Evolutionary conservation across 2,329 filamentous ascomycete species (phyloP).

Genomic region (Aspergillus quadricinctus): DNA sequence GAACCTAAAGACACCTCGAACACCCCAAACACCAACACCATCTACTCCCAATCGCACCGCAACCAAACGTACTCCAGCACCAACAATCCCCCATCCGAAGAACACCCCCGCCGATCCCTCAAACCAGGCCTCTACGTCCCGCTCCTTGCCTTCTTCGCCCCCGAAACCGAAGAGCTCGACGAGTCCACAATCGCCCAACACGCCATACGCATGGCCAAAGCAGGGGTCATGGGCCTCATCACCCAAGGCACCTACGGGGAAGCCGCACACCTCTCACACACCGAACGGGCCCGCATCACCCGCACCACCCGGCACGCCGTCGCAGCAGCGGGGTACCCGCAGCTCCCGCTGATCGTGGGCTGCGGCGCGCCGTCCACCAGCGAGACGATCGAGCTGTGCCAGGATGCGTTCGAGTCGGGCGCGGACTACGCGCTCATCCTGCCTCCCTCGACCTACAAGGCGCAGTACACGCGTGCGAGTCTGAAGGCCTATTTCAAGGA

Average conservation of each 20-base stretch:
- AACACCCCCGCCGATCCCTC: conserved; percentile 23
- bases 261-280: conserved; percentile 69
- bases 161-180: conserved; percentile 60
- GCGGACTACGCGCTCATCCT: conserved; percentile 67
- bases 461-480: conserved; percentile 55
- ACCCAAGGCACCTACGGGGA: conserved; percentile 81
- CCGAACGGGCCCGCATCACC: conserved; percentile 66
- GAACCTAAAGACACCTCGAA: background rate
- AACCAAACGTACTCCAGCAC: background rate
- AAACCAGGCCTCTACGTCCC: conserved; percentile 63
- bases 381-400: conserved; percentile 61
- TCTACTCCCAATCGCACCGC: background rate
- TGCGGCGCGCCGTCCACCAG: conserved; percentile 65
- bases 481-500: conserved; percentile 57
- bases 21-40: background rate
- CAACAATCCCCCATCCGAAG: background rate
- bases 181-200: conserved; percentile 54
- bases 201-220: conserved; percentile 65
- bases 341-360: conserved; percentile 66
- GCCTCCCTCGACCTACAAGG: conserved; percentile 66
- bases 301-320: conserved; percentile 65
- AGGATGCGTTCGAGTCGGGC: conserved; percentile 62
- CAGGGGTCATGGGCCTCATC: conserved; percentile 69
- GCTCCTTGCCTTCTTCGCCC: conserved; percentile 68
- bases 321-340: conserved; percentile 59